Evolutionary conservation across 768 basidiomycete genomes (phyloP), one percentile per base, ranked within the genome.

Genomic region (Tricholoma matsutake): DNA sequence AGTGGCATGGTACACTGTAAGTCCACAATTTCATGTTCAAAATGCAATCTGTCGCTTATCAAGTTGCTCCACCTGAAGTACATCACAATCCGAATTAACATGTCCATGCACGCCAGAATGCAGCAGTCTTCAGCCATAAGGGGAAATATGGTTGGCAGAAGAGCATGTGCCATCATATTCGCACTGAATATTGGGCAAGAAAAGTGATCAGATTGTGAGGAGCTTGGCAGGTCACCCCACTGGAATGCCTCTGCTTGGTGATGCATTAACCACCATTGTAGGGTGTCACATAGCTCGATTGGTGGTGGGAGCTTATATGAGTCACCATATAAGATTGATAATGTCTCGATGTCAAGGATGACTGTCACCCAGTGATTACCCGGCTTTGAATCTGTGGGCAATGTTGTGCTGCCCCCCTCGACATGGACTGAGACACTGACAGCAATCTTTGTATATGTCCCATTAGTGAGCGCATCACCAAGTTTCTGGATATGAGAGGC

Each of bases 291-390:
- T 0, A 62, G 51, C 28, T 62, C 57, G 6, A 6, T 10, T 35
- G 61, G 61, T 52, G 57, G 45, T 41, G n/a, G 32, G 7, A 56
- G 31, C 18, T 45, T 16, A n/a, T 60, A 53, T 56, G 59, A 39
- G 56, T 63, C 59, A 0, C 39, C 52, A 41, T 63, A 63, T 1
- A 43, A 6, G 14, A 60, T 47, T 37, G 53, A 20, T 29, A 18
- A 6, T 14, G 2, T 49, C 22, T n/a, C 43, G 3, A 35, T 2
- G 14, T 56, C 59, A 16, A 63, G 54, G 25, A 63, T 52, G 28
- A 60, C 59, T 3, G 18, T 56, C 0, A 55, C 37, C 63, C 63
- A 63, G 16, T 63, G 63, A 31, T 61, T 63, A 10, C 39, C 56
- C 13, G 54, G 54, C 22, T 25, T 3, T 55, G 34, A 20, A 51